A percentile compares a stretch with the other conserved stretches of the same genome.
Evolutionary conservation across 2,329 filamentous ascomycete genomes (phyloP).

Genomic region (Aspergillus costaricaensis): DNA sequence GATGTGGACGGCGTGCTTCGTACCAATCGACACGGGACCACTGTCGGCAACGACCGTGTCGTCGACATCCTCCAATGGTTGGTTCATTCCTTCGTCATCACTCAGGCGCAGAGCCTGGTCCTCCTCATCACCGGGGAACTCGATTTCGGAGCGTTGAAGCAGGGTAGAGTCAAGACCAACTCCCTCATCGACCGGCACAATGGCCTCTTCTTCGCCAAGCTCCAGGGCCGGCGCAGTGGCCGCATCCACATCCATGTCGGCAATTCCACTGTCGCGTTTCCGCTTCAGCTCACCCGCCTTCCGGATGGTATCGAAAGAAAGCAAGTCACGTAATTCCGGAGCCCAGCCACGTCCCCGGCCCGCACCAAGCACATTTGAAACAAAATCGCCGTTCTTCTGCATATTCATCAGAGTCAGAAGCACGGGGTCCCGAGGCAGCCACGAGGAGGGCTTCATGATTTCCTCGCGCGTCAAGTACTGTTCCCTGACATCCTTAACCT

Average conservation of each 20-base stretch:
- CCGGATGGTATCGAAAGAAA: constrained; percentile 81
- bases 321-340: constrained; percentile 85
- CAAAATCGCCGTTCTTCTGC: constrained; percentile 88
- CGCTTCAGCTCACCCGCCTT: constrained; percentile 82
- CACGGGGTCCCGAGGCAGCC: constrained; percentile 83
- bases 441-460: constrained; percentile 79
- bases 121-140: constrained; percentile 65
- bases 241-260: constrained; percentile 72
- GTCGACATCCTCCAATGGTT: constrained; percentile 67
- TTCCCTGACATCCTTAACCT: constrained; percentile 75
- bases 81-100: constrained; percentile 50
- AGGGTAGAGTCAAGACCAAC: constrained; percentile 52
- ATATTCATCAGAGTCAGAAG: constrained; percentile 86
- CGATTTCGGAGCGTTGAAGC: constrained; percentile 61
- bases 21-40: constrained; percentile 84
- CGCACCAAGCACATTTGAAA: constrained; percentile 81
- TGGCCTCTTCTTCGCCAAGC: constrained; percentile 66
- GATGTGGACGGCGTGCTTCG: constrained; percentile 93
- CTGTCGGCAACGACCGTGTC: constrained; percentile 83
- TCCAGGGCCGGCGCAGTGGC: constrained; percentile 63
- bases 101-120: constrained; percentile 44
- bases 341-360: constrained; percentile 80
- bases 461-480: constrained; percentile 83
- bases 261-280: constrained; percentile 86
- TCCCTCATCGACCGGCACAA: constrained; percentile 51